Base-by-base conservation (phyloP, 495 filamentous ascomycete species). In the Lophium mytilinum region DNA sequence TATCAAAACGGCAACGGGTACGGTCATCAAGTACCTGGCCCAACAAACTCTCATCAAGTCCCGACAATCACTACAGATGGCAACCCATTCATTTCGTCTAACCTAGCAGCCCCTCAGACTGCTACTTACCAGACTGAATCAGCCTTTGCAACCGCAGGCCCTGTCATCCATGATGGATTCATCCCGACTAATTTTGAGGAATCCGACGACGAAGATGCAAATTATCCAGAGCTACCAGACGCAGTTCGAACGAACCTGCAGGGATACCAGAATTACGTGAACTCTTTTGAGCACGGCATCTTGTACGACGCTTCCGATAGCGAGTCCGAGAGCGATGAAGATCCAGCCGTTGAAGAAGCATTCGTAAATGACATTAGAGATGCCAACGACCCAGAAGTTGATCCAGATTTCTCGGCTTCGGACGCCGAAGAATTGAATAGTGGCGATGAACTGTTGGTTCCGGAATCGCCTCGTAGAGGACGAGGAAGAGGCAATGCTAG, bases 131-230 rank as follows among this genome's bases (percentile, higher is more conserved):
- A 53, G 12, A 42, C 34, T 9, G 49, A 52, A 36, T 12, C 12
- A 35, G 34, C 5, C 15, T 37, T 17, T 24, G 34, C 33, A n/a
- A 45, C 60, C 17, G 54, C 39, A 17, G 60, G 50, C 8, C 62
- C 57, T 12, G 41, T 65, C 12, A 35, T 65, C 30, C 55, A 61
- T 19, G 62, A 65, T 43, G 62, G 62, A 21, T 65, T 55, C 48
- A 53, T 65, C 34, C 62, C 62, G 17, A 55, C 57, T n/a, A 58
- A 55, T 18, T 30, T 55, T 17, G 62, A 61, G 15, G 58, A 60
- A 17, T 47, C 56, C 15, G 56, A 56, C 35, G 56, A 57, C 43
- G 47, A 52, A 11, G 18, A 58, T 37, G 45, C 37, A 12, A 14
- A 42, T 24, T 42, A 37, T 51, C 43, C 52, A 4, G 37, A 14